Evolutionary conservation across 495 filamentous ascomycete genomes (phyloP).

Genomic region (Aspergillus indologenus): DNA sequence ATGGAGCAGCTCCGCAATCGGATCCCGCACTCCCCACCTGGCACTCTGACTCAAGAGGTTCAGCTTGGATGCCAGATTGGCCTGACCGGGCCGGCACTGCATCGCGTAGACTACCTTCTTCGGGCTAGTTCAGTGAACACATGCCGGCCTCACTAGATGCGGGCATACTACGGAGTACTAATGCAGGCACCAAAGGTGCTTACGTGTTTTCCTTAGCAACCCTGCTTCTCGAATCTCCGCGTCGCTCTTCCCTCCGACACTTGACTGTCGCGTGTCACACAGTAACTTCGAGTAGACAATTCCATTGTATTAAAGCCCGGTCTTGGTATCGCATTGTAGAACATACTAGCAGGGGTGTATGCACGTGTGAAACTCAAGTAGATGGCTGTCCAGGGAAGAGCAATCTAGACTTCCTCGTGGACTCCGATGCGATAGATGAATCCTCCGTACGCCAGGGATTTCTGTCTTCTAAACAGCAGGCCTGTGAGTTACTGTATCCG

Average conservation of each 20-base stretch:
- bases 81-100: background rate
- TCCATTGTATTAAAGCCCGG: background rate
- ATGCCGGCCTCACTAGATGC: too few relatives aligned
- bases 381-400: background rate
- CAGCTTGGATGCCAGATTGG: conserved; percentile 3
- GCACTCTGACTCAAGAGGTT: background rate
- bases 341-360: background rate
- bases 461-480: too few relatives aligned
- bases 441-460: too few relatives aligned
- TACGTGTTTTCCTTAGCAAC: too few relatives aligned
- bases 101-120: background rate
- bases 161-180: too few relatives aligned
- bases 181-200: too few relatives aligned
- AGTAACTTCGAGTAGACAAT: background rate
- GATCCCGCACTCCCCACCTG: background rate
- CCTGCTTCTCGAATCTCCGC: too few relatives aligned
- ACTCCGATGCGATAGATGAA: background rate
- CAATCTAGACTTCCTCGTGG: background rate
- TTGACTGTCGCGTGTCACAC: background rate
- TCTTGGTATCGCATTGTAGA: background rate
- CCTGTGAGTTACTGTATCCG: too few relatives aligned
- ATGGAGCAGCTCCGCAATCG: background rate
- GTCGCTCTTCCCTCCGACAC: too few relatives aligned
- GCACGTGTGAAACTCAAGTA: background rate
- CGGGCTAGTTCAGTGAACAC: too few relatives aligned